Conservation (phyloP, 2,329 filamentous ascomycete species). For the Corinectria fuckeliana region DNA sequence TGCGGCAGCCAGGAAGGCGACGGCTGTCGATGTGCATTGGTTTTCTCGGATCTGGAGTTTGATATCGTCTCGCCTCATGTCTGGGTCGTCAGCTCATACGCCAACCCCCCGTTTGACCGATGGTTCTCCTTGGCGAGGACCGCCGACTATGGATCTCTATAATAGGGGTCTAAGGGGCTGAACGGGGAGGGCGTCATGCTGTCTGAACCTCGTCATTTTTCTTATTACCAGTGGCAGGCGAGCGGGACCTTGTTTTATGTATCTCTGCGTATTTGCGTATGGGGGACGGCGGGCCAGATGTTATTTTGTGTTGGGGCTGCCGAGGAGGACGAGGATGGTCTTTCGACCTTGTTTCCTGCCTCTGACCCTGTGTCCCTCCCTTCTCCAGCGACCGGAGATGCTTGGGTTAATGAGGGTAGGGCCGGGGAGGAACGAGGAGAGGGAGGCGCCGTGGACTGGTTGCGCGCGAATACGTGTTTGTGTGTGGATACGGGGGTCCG, state of each 20-base stretch:
- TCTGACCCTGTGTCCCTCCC: conserved; percentile 33
- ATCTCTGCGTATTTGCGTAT: conserved; percentile 42
- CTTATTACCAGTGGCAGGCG: conserved; percentile 42
- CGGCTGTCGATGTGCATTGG: conserved; percentile 44
- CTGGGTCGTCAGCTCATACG: conserved; percentile 37
- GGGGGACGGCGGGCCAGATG: conserved; percentile 41
- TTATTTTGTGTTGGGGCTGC: conserved; percentile 36
- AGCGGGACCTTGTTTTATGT: conserved; percentile 46
- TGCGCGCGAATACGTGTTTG: conserved; percentile 33
- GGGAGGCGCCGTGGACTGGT: conserved; percentile 29
- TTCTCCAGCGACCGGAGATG: conserved; percentile 35
- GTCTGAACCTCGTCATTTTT: conserved; percentile 38
- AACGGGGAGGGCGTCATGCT: conserved; percentile 26
- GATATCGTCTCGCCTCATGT: conserved; percentile 47
- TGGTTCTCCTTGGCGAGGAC: conserved; percentile 33
- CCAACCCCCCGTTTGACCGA: conserved; percentile 37
- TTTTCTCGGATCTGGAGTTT: conserved; percentile 52
- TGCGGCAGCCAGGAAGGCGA: conserved; percentile 41
- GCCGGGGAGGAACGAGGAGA: conserved; percentile 27
- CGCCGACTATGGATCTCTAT: conserved; percentile 26
- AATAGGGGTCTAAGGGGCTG: conserved; percentile 14
- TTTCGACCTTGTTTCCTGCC: not conserved
- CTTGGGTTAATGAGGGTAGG: conserved; percentile 40
- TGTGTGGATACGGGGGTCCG: conserved; percentile 36
- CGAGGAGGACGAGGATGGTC: conserved; percentile 34